phyloP scores from a whole-genome alignment of 352 stramenopile species.

The Hyaloperonospora brassicae region DNA sequence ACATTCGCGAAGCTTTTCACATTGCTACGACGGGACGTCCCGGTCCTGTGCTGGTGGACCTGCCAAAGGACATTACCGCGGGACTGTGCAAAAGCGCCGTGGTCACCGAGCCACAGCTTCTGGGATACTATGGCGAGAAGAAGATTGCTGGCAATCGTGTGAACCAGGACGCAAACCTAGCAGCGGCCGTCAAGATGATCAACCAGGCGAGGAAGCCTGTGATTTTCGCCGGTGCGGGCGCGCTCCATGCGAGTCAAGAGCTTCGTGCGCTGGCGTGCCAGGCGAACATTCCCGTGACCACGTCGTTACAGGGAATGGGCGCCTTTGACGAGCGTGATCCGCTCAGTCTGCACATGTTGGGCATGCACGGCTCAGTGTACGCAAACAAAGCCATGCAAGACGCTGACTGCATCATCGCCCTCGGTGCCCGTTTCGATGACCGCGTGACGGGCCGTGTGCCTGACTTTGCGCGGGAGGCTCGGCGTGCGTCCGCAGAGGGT shows the following conservation, averaged over 20 bases:
- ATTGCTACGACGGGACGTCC: constrained; percentile 90
- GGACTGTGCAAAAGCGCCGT: constrained; percentile 67
- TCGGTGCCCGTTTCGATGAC: constrained; percentile 94
- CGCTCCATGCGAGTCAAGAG: constrained; percentile 82
- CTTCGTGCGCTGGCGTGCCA: constrained; percentile 86
- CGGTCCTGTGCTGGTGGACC: constrained; percentile 91
- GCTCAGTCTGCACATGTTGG: constrained; percentile 94
- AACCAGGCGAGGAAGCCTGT: constrained; percentile 92
- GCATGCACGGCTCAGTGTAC: constrained; percentile 95
- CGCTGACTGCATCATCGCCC: constrained; percentile 89
- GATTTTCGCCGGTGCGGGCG: constrained; percentile 91
- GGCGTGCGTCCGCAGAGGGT: constrained; percentile 84
- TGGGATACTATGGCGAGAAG: constrained; percentile 81
- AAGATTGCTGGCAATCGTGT: constrained; percentile 77
- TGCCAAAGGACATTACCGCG: constrained; percentile 92
- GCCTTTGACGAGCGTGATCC: constrained; percentile 90
- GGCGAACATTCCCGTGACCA: constrained; percentile 93
- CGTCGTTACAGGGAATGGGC: constrained; percentile 90
- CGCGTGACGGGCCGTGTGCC: constrained; percentile 90
- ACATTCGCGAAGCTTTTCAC: constrained; percentile 94
- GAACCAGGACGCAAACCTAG: constrained; percentile 71
- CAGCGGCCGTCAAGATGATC: constrained; percentile 79
- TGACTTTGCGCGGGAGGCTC: constrained; percentile 90
- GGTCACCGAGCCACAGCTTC: constrained; percentile 62
- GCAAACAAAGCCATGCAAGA: constrained; percentile 96